Percentiles rank a stretch among this genome's conserved stretches.
Conservation (phyloP, 768 basidiomycete genomes). For the Pleurotus salmoneostramineus region DNA sequence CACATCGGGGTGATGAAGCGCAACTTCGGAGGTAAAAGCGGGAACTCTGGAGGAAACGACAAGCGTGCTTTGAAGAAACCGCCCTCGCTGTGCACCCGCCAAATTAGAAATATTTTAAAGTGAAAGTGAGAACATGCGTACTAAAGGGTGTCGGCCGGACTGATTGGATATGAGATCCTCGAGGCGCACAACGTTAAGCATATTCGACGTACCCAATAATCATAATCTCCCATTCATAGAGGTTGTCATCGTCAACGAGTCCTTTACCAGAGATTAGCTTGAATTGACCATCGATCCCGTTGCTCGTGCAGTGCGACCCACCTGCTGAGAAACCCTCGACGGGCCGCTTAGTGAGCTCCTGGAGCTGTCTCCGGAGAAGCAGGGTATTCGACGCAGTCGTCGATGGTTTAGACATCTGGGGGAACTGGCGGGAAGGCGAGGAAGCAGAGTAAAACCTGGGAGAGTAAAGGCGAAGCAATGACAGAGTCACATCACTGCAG, state of each 20-base stretch:
- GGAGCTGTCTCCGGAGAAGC: constrained; percentile 73
- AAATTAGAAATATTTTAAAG: constrained; percentile 9
- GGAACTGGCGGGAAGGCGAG: not conserved
- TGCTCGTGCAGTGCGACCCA: constrained; percentile 17
- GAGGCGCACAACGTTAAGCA: constrained; percentile 4
- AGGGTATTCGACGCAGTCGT: constrained; percentile 44
- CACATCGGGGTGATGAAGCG: constrained; percentile 93
- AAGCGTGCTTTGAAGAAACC: constrained; percentile 92
- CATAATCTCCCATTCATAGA: constrained; percentile 96
- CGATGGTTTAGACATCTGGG: constrained; percentile 41
- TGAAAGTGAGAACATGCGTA: constrained; percentile 28
- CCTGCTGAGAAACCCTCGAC: constrained; percentile 97
- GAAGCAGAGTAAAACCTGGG: not conserved
- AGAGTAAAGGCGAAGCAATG: constrained; percentile 1
- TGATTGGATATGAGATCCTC: constrained; percentile 28
- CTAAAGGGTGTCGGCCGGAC: constrained; percentile 93
- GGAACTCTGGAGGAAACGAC: constrained; percentile 88
- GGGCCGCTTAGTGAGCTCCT: constrained; percentile 87
- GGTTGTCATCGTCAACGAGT: constrained; percentile 90
- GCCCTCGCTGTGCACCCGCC: constrained; percentile 64
- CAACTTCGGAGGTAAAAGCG: constrained; percentile 92
- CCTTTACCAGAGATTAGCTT: constrained; percentile 44
- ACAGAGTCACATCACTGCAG: constrained; percentile 4
- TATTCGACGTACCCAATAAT: constrained; percentile 74
- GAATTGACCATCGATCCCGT: constrained; percentile 5